phyloP scores from a whole-genome alignment of 768 basidiomycete genomes.

The Amanita molliuscula region DNA sequence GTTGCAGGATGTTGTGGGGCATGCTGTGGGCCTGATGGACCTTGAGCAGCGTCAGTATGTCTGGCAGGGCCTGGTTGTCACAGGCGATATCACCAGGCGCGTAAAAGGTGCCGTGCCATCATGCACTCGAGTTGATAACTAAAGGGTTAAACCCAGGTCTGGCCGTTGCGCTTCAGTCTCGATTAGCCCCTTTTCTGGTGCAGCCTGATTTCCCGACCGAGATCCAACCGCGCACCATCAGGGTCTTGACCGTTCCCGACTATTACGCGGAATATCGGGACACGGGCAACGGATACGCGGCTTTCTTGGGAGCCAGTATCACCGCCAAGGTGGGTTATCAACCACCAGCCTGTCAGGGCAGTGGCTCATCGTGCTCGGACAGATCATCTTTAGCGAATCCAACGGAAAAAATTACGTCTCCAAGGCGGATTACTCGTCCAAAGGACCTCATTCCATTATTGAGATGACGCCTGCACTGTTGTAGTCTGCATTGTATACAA shows the following conservation, averaged over 20 bases:
- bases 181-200: slow-evolving; percentile 51
- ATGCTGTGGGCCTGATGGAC: slow-evolving; percentile 50
- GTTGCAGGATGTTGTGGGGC: slow-evolving; percentile 59
- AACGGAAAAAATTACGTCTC: slow-evolving; percentile 63
- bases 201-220: slow-evolving; percentile 60
- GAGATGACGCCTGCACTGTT: slow-evolving; percentile 70
- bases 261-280: slow-evolving; percentile 89
- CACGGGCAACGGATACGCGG: slow-evolving; percentile 70
- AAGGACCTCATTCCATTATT: slow-evolving; percentile 66
- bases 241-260: slow-evolving; percentile 64
- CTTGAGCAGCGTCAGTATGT: slow-evolving; percentile 60
- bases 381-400: slow-evolving; percentile 71
- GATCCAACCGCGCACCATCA: slow-evolving; percentile 56
- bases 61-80: slow-evolving; percentile 73
- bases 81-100: slow-evolving; percentile 62
- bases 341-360: not conserved
- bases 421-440: slow-evolving; percentile 65
- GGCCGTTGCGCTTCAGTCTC: slow-evolving; percentile 58
- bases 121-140: too few species aligned
- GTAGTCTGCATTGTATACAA: slow-evolving; percentile 19
- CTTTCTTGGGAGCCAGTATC: slow-evolving; percentile 76
- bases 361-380: slow-evolving; percentile 2
- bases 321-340: slow-evolving; percentile 59
- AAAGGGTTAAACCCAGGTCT: slow-evolving; percentile 33
- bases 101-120: slow-evolving; percentile 53